Percentiles rank a stretch among this genome's conserved stretches.
Evolutionary conservation across 1,284 basidiomycete species (phyloP).

Genomic region (Microstroma glucosiphilum): DNA sequence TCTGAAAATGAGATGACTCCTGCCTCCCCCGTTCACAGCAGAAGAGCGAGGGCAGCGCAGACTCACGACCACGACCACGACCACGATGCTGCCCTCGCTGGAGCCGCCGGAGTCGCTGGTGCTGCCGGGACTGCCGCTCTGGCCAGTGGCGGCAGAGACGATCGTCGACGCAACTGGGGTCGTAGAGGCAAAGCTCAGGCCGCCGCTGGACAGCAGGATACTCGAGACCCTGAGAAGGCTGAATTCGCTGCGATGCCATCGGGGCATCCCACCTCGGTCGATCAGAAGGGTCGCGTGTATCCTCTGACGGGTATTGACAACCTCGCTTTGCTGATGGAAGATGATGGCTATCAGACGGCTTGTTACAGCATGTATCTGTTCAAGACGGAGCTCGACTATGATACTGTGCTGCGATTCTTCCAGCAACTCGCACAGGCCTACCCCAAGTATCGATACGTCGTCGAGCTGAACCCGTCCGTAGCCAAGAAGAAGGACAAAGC

Average conservation of each 20-base stretch:
- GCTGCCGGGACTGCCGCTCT: neutral
- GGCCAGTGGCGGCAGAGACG: neutral
- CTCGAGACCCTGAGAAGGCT: neutral
- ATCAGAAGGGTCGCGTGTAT: conserved; percentile 30
- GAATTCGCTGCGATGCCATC: conserved; percentile 20
- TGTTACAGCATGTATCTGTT: conserved; percentile 51
- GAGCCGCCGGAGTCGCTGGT: neutral
- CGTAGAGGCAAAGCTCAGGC: neutral
- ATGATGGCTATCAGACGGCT: conserved; percentile 42
- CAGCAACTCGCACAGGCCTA: conserved; percentile 42
- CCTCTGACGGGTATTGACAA: conserved; percentile 48
- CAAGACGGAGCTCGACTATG: conserved; percentile 39
- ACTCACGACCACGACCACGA: neutral
- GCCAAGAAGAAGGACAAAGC: conserved; percentile 4
- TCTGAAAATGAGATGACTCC: no score
- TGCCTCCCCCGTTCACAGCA: no score
- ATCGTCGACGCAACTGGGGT: neutral
- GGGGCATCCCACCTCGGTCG: conserved; percentile 16
- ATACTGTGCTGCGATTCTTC: conserved; percentile 46
- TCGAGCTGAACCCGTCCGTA: conserved; percentile 39
- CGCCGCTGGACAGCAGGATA: neutral
- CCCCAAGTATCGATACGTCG: conserved; percentile 46
- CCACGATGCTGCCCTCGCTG: neutral
- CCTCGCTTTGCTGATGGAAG: conserved; percentile 45
- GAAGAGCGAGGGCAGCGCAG: neutral